Evolutionary conservation across 176 grass and related monocot genomes (phyloP).

Genomic region (Juncus effusus): DNA sequence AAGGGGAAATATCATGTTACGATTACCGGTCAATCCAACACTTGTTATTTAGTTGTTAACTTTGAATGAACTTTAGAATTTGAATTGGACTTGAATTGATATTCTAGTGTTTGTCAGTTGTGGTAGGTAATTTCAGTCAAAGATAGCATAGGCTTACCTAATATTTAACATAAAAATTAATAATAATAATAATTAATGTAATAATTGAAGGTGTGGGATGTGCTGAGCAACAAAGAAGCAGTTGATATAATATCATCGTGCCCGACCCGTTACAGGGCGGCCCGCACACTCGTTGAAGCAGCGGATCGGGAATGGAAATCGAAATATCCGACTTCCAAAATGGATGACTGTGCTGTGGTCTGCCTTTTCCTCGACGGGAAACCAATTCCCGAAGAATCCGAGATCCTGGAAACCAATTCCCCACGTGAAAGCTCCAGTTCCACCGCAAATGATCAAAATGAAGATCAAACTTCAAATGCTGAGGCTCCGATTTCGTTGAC

Average conservation of each 20-base stretch:
- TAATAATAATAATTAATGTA: conserved; percentile 21
- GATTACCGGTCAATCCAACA: too few species aligned
- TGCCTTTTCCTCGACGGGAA: conserved; percentile 81
- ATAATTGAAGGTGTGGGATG: conserved; percentile 90
- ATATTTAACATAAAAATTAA: too few species aligned
- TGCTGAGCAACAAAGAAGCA: conserved; percentile 87
- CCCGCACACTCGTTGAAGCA: conserved; percentile 63
- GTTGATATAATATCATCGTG: conserved; percentile 75
- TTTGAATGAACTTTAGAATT: too few species aligned
- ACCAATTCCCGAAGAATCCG: conserved; percentile 27
- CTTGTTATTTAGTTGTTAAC: too few species aligned
- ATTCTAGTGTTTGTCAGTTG: too few species aligned
- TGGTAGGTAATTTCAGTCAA: neutral
- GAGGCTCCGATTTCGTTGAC: conserved; percentile 8
- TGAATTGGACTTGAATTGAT: too few species aligned
- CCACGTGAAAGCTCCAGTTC: conserved; percentile 37
- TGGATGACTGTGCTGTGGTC: conserved; percentile 85
- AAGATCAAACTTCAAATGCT: conserved; percentile 40
- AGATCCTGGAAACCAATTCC: conserved; percentile 41
- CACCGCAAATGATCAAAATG: conserved; percentile 57
- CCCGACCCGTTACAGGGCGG: conserved; percentile 53
- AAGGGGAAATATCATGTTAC: too few species aligned
- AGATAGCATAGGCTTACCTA: too few species aligned
- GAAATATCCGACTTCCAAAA: conserved; percentile 84
- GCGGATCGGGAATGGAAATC: conserved; percentile 89